Conservation (phyloP, 2,329 filamentous ascomycete genomes). For the Phyllosticta citriasiana region DNA sequence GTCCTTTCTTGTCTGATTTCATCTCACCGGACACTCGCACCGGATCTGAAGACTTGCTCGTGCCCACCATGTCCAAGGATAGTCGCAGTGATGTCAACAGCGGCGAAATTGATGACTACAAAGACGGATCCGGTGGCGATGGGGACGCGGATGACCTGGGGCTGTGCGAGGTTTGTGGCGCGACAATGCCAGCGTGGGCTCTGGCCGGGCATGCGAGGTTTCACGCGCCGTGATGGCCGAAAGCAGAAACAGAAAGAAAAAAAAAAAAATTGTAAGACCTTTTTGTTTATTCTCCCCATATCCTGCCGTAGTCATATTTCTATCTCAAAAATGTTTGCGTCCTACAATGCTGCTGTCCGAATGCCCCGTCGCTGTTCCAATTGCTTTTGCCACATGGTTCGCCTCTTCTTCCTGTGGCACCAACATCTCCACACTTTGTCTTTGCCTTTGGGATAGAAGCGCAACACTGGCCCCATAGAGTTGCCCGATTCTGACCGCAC, state of each 20-base stretch:
- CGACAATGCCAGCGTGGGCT: slow-evolving; percentile 48
- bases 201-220: slow-evolving; percentile 47
- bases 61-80: slow-evolving; percentile 17
- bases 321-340: background rate
- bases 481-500: background rate
- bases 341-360: background rate
- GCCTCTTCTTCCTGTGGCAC: background rate
- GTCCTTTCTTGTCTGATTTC: background rate
- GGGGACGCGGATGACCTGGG: slow-evolving; percentile 23
- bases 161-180: slow-evolving; percentile 42
- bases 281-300: background rate
- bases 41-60: slow-evolving; percentile 25
- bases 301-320: background rate
- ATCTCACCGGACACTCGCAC: slow-evolving; percentile 3
- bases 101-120: slow-evolving; percentile 4
- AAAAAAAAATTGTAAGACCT: background rate
- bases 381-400: background rate
- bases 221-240: slow-evolving; percentile 29
- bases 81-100: slow-evolving; percentile 14
- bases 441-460: background rate
- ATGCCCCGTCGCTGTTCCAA: background rate
- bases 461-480: background rate
- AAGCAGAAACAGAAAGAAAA: no score
- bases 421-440: background rate
- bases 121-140: slow-evolving; percentile 14